Percentiles rank a stretch among this genome's conserved stretches.
These are phyloP conservation scores for Podospora sp. DNA, from an alignment of 495 filamentous ascomycete genomes.

Conservation along the genomic window DNA sequence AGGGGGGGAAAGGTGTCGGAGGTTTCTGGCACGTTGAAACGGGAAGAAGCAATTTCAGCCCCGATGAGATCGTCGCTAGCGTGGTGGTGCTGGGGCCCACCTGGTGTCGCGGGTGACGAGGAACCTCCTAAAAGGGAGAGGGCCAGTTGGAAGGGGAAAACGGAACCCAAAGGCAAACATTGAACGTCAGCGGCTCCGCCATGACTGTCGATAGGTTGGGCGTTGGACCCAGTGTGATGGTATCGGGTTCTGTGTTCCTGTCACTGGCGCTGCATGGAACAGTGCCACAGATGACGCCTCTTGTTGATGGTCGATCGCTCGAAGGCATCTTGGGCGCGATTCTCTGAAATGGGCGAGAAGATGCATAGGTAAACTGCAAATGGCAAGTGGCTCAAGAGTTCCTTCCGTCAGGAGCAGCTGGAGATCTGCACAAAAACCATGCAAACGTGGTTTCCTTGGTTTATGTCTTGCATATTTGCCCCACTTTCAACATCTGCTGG, in stretches of 20 bases:
- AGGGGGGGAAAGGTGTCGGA: neutral
- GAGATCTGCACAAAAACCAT: neutral
- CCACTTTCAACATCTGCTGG: neutral
- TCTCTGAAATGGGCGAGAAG: no score
- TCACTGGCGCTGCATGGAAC: neutral
- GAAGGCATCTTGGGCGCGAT: no score
- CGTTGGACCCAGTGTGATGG: conserved; percentile 4
- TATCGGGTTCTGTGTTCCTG: conserved; percentile 5
- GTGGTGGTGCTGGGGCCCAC: no score
- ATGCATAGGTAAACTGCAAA: no score
- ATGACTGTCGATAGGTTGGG: neutral
- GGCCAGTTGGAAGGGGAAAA: neutral
- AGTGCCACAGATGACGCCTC: neutral
- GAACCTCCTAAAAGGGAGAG: neutral
- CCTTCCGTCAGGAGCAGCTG: neutral
- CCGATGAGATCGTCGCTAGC: no score
- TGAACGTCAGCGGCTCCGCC: neutral
- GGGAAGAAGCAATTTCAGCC: neutral
- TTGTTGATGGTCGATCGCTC: no score
- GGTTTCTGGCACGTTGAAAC: neutral
- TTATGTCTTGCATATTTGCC: conserved; percentile 10
- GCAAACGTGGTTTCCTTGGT: neutral
- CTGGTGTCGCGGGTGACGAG: no score
- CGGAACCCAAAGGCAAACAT: neutral
- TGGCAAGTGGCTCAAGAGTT: neutral